These are phyloP conservation scores for Tephrocybe rancida DNA, from an alignment of 768 basidiomycete genomes.

Conservation along the genomic window DNA sequence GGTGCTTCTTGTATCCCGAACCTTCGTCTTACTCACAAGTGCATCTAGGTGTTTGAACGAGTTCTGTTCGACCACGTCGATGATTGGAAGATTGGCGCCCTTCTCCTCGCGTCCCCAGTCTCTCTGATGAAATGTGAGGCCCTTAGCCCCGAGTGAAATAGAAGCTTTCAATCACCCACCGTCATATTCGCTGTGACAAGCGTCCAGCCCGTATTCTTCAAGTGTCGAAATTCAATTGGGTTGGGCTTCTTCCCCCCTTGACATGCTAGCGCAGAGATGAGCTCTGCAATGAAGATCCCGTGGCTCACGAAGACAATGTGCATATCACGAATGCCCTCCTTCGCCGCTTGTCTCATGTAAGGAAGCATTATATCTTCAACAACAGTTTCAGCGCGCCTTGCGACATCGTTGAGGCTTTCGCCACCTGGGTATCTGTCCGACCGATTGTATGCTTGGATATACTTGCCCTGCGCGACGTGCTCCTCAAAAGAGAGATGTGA, in stretches of 20 bases:
- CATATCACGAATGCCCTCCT: constrained; percentile 37
- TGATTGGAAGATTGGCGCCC: constrained; percentile 30
- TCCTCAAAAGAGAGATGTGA: constrained; percentile 38
- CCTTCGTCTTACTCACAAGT: constrained; percentile 44
- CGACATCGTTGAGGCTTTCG: constrained; percentile 71
- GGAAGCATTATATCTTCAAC: constrained; percentile 58
- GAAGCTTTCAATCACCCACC: constrained; percentile 16
- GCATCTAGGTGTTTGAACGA: constrained; percentile 53
- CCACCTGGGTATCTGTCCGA: constrained; percentile 65
- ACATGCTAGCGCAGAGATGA: constrained; percentile 53
- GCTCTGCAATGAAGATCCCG: constrained; percentile 67
- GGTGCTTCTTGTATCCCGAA: background rate
- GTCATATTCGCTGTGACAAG: constrained; percentile 49
- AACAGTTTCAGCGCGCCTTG: constrained; percentile 50
- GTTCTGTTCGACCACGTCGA: constrained; percentile 56
- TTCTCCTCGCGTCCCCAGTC: constrained; percentile 12
- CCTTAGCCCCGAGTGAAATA: background rate
- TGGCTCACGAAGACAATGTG: constrained; percentile 76
- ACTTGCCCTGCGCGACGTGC: constrained; percentile 55
- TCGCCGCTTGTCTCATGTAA: constrained; percentile 45
- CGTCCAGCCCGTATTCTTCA: constrained; percentile 75
- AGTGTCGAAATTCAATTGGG: constrained; percentile 42
- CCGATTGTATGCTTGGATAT: constrained; percentile 48
- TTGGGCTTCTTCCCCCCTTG: constrained; percentile 30
- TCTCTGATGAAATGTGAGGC: constrained; percentile 23